Conservation (phyloP, 2,329 filamentous ascomycete species). For the Colletotrichum magnum region DNA sequence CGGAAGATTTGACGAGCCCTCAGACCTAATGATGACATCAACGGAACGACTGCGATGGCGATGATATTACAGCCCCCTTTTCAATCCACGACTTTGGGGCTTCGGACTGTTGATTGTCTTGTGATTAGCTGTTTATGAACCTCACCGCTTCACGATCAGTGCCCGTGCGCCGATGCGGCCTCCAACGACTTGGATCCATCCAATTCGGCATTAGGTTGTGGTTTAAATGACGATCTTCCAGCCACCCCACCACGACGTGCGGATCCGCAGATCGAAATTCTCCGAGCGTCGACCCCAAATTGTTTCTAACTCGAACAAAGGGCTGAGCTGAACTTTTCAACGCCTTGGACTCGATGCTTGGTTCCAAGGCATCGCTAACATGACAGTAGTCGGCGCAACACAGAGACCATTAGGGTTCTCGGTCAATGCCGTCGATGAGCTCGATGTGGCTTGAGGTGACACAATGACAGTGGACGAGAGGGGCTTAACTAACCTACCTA, state of each 20-base stretch:
- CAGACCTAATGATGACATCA: neutral
- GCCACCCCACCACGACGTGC: neutral
- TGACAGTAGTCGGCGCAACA: neutral
- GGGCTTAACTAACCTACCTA: slow-evolving; percentile 1
- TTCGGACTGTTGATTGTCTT: neutral
- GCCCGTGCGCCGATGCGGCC: neutral
- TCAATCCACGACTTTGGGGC: neutral
- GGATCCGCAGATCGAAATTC: slow-evolving; percentile 22
- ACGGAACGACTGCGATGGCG: neutral
- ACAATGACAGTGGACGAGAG: neutral
- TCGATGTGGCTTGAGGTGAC: neutral
- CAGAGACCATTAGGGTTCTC: neutral
- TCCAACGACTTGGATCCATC: neutral
- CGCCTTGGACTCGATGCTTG: neutral
- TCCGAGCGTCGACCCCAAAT: slow-evolving; percentile 4
- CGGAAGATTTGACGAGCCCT: too few relatives aligned
- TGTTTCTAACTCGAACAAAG: neutral
- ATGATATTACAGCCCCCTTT: neutral
- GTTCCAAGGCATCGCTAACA: neutral
- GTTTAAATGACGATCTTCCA: slow-evolving; percentile 28
- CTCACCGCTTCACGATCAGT: neutral
- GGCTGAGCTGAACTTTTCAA: neutral
- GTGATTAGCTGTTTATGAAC: neutral
- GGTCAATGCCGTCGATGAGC: neutral
- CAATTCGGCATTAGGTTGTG: slow-evolving; percentile 7